Base-by-base conservation (phyloP, 2,329 filamentous ascomycete genomes). In the Onygenales sp. region DNA sequence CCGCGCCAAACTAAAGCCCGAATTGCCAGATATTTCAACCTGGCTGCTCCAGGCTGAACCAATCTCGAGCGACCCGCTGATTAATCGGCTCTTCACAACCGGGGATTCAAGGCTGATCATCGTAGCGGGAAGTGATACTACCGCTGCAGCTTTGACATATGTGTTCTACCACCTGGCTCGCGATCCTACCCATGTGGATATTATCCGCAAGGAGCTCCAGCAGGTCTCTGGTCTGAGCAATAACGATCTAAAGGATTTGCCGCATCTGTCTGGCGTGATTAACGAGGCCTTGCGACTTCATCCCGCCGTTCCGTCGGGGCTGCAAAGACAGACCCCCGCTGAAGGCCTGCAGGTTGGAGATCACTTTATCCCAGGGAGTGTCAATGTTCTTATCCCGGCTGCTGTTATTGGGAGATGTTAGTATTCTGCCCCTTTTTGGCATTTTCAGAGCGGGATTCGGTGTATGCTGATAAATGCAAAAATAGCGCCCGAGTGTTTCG, bases 121-220 rank as follows among this genome's bases (percentile, higher is more conserved):
- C 7, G 69, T 72, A 27, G 70, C 66, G 0, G 71, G 71, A 1
- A 65, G 70, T 43, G 70, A 73, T 43, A 72, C 67, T 2, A 72
- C 69, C 0, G 64, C 67, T 0, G 61, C 64, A 10, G 66, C 68
- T 1, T 60, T 72, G 7, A 69, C 64, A 43, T 71, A 65, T 54
- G 62, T 70, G 56, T 58, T 62, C 5, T 65, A 68, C 39, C 32
- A 62, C 1, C 55, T 72, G 0, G 60, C 64, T 14, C 61, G 65
- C 21, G 47, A 72, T 45, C 67, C 69, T 2, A 55, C 58, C 2
- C 59, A 60, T 27, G 52, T 71, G 31, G 62, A 56, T 1, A 65
- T 61, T 43, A 9, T 73, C 2, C 65, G 68, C 35, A 64, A 62
- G 10, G 72, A 74, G 56, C 69, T 55, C 11, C 31, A 51, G 7